phyloP scores from a whole-genome alignment of 2,329 filamentous ascomycete genomes.

The Byssothecium circinans region DNA sequence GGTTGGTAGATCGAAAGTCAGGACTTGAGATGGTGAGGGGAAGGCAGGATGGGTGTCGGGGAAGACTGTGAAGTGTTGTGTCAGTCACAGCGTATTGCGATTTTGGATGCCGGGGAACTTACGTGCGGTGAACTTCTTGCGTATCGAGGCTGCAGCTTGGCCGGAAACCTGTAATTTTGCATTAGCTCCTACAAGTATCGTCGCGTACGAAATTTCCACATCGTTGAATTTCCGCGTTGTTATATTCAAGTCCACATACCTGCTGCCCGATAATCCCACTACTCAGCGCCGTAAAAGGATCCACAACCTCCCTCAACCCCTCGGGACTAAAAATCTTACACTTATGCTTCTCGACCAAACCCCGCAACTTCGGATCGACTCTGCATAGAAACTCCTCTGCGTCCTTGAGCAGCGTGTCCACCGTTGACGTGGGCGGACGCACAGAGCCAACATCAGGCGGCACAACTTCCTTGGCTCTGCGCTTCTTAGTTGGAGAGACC shows the following conservation, averaged over 20 bases:
- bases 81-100: background rate
- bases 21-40: slow-evolving; percentile 75
- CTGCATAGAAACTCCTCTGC: slow-evolving; percentile 74
- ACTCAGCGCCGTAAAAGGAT: slow-evolving; percentile 81
- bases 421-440: slow-evolving; percentile 57
- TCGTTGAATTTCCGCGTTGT: no score
- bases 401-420: slow-evolving; percentile 70
- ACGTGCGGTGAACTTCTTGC: slow-evolving; percentile 72
- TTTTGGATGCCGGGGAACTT: slow-evolving; percentile 28
- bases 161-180: slow-evolving; percentile 67
- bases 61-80: slow-evolving; percentile 52
- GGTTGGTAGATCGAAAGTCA: slow-evolving; percentile 58
- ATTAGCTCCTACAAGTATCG: no score
- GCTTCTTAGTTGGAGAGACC: slow-evolving; percentile 46
- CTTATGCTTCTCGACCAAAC: slow-evolving; percentile 71
- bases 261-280: slow-evolving; percentile 96
- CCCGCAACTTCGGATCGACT: slow-evolving; percentile 71
- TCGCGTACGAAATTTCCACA: no score
- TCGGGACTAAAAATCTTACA: slow-evolving; percentile 80
- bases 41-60: slow-evolving; percentile 55
- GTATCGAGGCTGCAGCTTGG: slow-evolving; percentile 86
- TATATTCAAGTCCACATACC: slow-evolving; percentile 29
- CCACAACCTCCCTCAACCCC: slow-evolving; percentile 79
- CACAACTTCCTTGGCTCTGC: slow-evolving; percentile 43
- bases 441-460: slow-evolving; percentile 34